Conservation (phyloP, 2,329 filamentous ascomycete genomes). For the Chaetomium strumarium region DNA sequence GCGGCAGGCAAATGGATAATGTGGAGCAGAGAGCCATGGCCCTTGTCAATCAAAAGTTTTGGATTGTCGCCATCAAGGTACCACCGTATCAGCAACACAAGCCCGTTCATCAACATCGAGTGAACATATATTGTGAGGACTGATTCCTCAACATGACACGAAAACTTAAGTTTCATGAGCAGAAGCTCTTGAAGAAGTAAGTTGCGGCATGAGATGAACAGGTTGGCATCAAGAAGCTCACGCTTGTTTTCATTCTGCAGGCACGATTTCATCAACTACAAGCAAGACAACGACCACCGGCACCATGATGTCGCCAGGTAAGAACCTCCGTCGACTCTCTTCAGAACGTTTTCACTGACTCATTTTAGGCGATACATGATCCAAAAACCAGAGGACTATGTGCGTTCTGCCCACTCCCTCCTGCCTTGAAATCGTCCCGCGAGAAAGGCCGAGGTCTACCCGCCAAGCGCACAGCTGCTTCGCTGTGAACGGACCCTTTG, state of each 20-base stretch:
- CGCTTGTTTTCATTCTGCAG: conserved; percentile 54
- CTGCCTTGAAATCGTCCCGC: background rate
- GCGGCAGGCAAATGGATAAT: conserved; percentile 14
- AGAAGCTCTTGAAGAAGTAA: conserved; percentile 59
- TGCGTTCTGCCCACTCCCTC: conserved; percentile 3
- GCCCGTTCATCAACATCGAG: background rate
- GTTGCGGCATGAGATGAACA: background rate
- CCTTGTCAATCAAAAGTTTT: conserved; percentile 17
- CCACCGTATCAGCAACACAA: background rate
- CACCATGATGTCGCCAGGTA: conserved; percentile 54
- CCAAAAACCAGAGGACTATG: conserved; percentile 65
- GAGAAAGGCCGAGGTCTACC: background rate
- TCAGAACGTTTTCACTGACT: background rate
- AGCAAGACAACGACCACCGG: conserved; percentile 80
- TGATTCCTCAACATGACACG: conserved; percentile 66
- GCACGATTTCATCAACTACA: conserved; percentile 85
- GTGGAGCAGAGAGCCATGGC: conserved; percentile 16
- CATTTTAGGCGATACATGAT: conserved; percentile 72
- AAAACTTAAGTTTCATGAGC: conserved; percentile 94
- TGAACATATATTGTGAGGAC: background rate
- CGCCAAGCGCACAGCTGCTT: background rate
- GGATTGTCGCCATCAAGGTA: conserved; percentile 12
- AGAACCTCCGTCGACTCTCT: background rate
- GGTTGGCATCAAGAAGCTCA: background rate
- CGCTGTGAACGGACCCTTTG: background rate